A percentile compares a stretch with the other conserved stretches of the same genome.
Conservation (phyloP, 2,329 filamentous ascomycete species). For the Ophiocordyceps camponoti-saundersi region DNA sequence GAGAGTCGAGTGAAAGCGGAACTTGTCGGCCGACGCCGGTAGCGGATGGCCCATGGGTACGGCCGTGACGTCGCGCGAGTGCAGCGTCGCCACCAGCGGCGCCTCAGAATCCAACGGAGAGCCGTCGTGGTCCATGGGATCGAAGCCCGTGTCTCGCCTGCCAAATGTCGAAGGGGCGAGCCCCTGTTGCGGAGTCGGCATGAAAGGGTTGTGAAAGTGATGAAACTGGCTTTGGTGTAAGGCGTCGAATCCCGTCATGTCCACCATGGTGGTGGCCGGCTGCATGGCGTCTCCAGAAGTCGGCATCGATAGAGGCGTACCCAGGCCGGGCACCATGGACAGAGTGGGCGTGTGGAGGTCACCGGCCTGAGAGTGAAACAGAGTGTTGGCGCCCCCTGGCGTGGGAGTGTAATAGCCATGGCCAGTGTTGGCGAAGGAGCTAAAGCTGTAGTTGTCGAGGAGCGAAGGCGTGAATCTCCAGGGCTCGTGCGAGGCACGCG, state of each 20-base stretch:
- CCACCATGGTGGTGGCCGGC: slow-evolving; percentile 38
- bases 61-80: slow-evolving; percentile 29
- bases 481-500: slow-evolving; percentile 60
- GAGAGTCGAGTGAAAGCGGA: slow-evolving; percentile 77
- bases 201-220: slow-evolving; percentile 59
- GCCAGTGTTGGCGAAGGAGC: slow-evolving; percentile 60
- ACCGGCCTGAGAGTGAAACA: slow-evolving; percentile 70
- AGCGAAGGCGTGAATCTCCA: slow-evolving; percentile 83
- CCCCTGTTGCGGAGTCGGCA: slow-evolving; percentile 35
- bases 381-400: slow-evolving; percentile 59
- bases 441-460: slow-evolving; percentile 72
- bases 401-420: slow-evolving; percentile 81
- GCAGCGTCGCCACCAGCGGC: slow-evolving; percentile 42
- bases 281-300: slow-evolving; percentile 49
- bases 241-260: slow-evolving; percentile 51
- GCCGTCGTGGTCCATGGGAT: slow-evolving; percentile 60
- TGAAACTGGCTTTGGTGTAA: slow-evolving; percentile 42
- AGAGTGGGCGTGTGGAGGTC: slow-evolving; percentile 75
- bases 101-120: slow-evolving; percentile 46
- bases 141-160: slow-evolving; percentile 65
- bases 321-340: slow-evolving; percentile 57
- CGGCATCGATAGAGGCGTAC: slow-evolving; percentile 67
- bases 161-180: slow-evolving; percentile 70
- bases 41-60: slow-evolving; percentile 27
- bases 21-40: slow-evolving; percentile 47